Conservation (phyloP, 768 basidiomycete species). For the Amanita thiersii region DNA sequence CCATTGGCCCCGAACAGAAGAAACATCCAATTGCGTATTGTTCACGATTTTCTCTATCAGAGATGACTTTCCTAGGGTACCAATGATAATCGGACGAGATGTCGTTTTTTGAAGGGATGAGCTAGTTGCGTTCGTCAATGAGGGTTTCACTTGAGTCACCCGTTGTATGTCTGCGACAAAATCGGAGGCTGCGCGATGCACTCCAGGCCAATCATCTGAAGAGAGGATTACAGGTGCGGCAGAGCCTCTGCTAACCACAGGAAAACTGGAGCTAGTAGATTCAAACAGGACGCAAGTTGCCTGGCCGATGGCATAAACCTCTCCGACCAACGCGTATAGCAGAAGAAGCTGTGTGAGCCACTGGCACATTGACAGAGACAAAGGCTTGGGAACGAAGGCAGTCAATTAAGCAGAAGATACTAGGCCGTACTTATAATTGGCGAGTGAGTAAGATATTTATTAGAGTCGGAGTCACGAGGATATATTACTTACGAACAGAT, state of each 20-base stretch:
- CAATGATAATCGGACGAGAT: conserved; percentile 67
- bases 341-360: no score
- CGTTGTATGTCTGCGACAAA: conserved; percentile 55
- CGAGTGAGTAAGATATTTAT: no score
- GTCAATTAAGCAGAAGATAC: no score
- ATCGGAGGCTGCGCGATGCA: conserved; percentile 50
- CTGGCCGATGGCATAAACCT: no score
- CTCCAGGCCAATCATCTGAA: conserved; percentile 54
- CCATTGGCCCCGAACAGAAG: conserved; percentile 56
- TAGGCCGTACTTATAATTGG: no score
- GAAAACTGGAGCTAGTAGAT: conserved; percentile 27
- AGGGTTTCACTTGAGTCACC: conserved; percentile 47
- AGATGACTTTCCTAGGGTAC: conserved; percentile 52
- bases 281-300: conserved; percentile 38
- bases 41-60: conserved; percentile 46
- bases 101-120: no score
- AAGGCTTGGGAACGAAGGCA: no score
- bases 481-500: no score
- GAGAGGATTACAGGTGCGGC: conserved; percentile 44
- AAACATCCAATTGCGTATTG: conserved; percentile 44
- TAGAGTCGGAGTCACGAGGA: no score
- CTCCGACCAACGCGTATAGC: no score
- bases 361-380: no score
- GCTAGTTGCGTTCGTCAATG: conserved; percentile 46
- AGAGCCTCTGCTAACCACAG: conserved; percentile 34